Evolutionary conservation across 768 basidiomycete species (phyloP).

Genomic region (Vishniacozyma victoriae): DNA sequence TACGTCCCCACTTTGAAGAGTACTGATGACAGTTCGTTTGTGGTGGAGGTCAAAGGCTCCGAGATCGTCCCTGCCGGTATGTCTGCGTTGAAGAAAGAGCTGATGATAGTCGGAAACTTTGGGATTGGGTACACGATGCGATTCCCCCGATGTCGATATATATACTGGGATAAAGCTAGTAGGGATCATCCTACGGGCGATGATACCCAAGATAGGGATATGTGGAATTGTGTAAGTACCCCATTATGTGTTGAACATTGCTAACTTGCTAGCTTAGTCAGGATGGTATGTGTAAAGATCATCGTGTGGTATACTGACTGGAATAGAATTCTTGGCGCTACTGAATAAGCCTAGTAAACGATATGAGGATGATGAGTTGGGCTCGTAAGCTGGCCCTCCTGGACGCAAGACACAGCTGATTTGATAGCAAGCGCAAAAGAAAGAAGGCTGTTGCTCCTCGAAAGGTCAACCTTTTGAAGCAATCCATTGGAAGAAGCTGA

Average conservation of each 20-base stretch:
- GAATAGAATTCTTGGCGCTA: slow-evolving; percentile 26
- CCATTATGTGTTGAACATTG: neutral
- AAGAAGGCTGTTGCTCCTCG: slow-evolving; percentile 19
- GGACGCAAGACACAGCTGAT: neutral
- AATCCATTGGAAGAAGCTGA: neutral
- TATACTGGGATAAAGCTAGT: slow-evolving; percentile 61
- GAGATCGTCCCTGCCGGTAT: slow-evolving; percentile 74
- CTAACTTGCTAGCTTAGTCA: slow-evolving; percentile 15
- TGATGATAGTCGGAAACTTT: slow-evolving; percentile 60
- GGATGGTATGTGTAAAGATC: slow-evolving; percentile 12
- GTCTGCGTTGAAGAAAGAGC: neutral
- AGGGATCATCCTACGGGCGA: slow-evolving; percentile 22
- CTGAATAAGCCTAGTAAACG: slow-evolving; percentile 24
- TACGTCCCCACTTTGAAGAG: slow-evolving; percentile 45
- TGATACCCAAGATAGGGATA: slow-evolving; percentile 48
- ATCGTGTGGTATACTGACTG: neutral
- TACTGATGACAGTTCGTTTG: slow-evolving; percentile 67
- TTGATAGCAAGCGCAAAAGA: slow-evolving; percentile 6
- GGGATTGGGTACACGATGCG: slow-evolving; percentile 84
- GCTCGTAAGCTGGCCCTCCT: neutral
- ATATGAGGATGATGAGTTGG: slow-evolving; percentile 29
- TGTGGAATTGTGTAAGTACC: slow-evolving; percentile 39
- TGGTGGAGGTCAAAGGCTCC: slow-evolving; percentile 86
- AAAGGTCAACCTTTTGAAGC: slow-evolving; percentile 11
- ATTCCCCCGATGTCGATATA: slow-evolving; percentile 77